Evolutionary conservation across 768 basidiomycete genomes (phyloP).

Genomic region (Trametes punicea): DNA sequence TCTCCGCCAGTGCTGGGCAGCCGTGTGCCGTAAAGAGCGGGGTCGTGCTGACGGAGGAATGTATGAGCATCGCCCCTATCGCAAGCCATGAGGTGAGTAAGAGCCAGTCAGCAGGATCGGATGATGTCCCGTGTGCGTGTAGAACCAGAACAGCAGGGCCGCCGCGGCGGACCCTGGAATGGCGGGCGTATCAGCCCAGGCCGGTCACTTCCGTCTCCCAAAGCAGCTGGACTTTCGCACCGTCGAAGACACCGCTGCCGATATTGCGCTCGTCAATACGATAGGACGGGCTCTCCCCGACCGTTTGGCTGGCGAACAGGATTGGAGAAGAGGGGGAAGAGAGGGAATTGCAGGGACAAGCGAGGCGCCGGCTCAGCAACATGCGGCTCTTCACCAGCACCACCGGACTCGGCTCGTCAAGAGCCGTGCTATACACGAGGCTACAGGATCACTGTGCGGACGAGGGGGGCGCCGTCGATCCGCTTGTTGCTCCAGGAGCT

Average conservation of each 20-base stretch:
- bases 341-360: not conserved
- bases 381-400: not conserved
- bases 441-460: conserved; percentile 6
- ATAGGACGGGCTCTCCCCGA: not conserved
- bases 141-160: not conserved
- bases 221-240: not conserved
- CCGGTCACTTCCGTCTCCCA: conserved; percentile 4
- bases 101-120: conserved; percentile 2
- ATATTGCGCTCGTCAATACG: too few species aligned
- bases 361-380: not conserved
- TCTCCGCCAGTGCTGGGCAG: not conserved
- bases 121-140: not conserved
- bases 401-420: not conserved
- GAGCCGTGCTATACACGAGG: conserved; percentile 6
- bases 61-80: conserved; percentile 10
- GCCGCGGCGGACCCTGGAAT: not conserved
- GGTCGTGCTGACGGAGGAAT: not conserved
- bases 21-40: conserved; percentile 2
- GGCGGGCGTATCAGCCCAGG: not conserved
- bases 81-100: conserved; percentile 4
- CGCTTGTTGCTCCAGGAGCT: not conserved
- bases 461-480: not conserved
- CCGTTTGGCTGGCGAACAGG: not conserved
- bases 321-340: not conserved
- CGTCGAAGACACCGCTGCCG: not conserved